Conservation (phyloP, 176 grass and related monocot genomes). For the Musa schizocarpa region DNA sequence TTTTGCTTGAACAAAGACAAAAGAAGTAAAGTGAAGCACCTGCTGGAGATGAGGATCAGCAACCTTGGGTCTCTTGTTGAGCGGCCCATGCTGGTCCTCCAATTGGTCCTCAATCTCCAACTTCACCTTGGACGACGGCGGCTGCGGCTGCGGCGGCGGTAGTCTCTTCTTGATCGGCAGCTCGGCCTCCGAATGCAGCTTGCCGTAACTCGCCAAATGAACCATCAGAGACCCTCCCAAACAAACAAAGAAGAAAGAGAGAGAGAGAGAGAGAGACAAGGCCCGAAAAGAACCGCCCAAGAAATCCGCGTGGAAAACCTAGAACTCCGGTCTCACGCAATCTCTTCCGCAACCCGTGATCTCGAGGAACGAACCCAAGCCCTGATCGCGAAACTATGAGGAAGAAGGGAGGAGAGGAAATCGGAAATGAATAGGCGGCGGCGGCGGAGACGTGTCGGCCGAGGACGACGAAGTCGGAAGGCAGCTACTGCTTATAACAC, state of each 20-base stretch:
- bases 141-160: not conserved
- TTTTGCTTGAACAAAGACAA: not conserved
- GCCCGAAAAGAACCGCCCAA: constrained; percentile 5
- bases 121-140: constrained; percentile 14
- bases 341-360: not conserved
- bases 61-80: constrained; percentile 30
- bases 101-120: constrained; percentile 33
- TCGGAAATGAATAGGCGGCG: no score
- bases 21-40: constrained; percentile 14
- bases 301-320: not conserved
- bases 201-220: constrained; percentile 38
- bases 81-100: constrained; percentile 34
- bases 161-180: constrained; percentile 16
- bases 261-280: not conserved
- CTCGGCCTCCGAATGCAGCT: constrained; percentile 31
- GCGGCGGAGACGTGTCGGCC: no score
- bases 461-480: no score
- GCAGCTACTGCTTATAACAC: no score
- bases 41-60: constrained; percentile 4
- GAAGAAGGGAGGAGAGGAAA: no score
- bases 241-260: not conserved
- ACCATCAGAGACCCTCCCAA: constrained; percentile 18
- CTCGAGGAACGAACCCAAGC: not conserved
- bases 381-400: not conserved
- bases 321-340: not conserved